Base-by-base conservation (phyloP, 495 filamentous ascomycete genomes). In the Lepidopterella palustris region DNA sequence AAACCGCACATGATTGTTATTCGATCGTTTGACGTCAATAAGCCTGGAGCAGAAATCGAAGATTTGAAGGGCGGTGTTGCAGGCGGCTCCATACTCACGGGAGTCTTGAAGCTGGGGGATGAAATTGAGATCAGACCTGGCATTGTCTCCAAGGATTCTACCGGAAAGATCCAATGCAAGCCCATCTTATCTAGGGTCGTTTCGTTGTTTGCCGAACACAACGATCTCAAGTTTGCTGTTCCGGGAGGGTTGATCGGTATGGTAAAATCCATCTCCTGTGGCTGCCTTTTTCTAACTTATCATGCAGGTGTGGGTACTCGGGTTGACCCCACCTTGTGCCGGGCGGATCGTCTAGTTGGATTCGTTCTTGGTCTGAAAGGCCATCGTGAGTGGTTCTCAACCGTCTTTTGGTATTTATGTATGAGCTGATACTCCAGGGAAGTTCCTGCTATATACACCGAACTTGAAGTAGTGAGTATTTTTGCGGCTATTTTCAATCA, bases 31-130 rank as follows among this genome's bases (percentile, higher is more conserved):
- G 93, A 98, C 69, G 95, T 98, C 65, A 98, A 98, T 84, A 98
- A 98, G 82, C 93, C 93, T 35, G 93, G 93, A 82, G 90, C 95
- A n/a, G 95, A 96, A 77, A 97, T 98, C 59, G 95, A 97, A 29
- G 95, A 98, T 65, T 80, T 98, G 61, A 97, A 97, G 82, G 93
- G 93, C 70, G 93, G 93, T 81, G 93, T 98, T 73, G 93, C 93
- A 65, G 93, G 93, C 82, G 93, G 93, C 62, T 89, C 85, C 76
- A 97, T 98, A 68, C 77, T 98, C 57, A 95, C 90, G 65, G 93
- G 93, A 78, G 89, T 98, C 45, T 77, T 98, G 61, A 96, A 96
- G 78, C 77, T 97, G 68, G 88, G 91, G 50, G 93, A 98, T 68
- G 93, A 98, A 76, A 96, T 98, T 67, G 93, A 98, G 76, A 97